Evolutionary conservation across 2,329 filamentous ascomycete species (phyloP).

Genomic region (Keithomyces neogunnii): DNA sequence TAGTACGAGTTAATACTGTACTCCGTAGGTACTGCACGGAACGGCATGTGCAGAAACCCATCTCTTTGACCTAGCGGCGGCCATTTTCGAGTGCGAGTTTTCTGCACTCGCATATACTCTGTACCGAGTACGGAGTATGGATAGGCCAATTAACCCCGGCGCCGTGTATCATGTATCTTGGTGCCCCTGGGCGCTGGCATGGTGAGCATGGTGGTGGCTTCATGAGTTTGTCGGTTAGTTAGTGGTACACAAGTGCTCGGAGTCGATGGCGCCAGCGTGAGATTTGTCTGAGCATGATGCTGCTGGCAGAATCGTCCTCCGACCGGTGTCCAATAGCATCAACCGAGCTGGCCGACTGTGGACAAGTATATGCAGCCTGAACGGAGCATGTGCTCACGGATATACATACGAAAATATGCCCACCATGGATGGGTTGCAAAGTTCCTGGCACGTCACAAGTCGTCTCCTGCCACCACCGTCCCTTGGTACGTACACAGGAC

Average conservation of each 20-base stretch:
- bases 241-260: neutral
- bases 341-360: neutral
- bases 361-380: neutral
- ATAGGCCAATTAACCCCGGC: too few relatives aligned
- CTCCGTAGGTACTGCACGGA: too few relatives aligned
- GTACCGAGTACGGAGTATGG: too few relatives aligned
- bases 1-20: too few relatives aligned
- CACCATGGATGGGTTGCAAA: neutral
- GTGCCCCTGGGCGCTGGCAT: neutral
- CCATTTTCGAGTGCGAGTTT: too few relatives aligned
- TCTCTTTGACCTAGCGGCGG: too few relatives aligned
- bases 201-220: neutral
- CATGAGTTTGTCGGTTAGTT: neutral
- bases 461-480: neutral
- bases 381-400: too few relatives aligned
- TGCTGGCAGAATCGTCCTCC: neutral
- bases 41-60: too few relatives aligned
- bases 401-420: neutral
- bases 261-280: neutral
- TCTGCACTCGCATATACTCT: too few relatives aligned
- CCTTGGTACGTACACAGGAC: too few relatives aligned
- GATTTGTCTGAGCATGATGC: neutral
- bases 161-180: too few relatives aligned
- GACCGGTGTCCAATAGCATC: neutral
- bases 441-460: neutral